Percentiles rank a stretch among this genome's conserved stretches.
phyloP scores from a whole-genome alignment of 164 flowering plant species.

The Houttuynia cordata region DNA sequence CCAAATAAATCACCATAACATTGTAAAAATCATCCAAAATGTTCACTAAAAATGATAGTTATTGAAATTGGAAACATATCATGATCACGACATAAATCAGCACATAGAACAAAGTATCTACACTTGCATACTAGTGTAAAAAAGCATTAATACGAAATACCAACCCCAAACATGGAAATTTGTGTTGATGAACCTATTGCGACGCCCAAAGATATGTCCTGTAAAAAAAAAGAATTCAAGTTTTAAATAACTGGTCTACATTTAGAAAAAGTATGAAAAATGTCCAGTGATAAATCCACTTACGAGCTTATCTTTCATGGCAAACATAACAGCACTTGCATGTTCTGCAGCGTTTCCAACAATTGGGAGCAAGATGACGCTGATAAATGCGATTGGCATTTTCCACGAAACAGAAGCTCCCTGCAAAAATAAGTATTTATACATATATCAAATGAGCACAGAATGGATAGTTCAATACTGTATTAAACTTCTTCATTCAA shows the following conservation, averaged over 20 bases:
- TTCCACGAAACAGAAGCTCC: constrained; percentile 55
- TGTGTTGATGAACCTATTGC: constrained; percentile 71
- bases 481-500: no score
- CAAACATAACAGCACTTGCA: constrained; percentile 76
- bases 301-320: constrained; percentile 74
- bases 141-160: not conserved
- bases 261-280: not conserved
- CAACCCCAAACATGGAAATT: constrained; percentile 63
- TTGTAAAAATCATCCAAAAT: no score
- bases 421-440: constrained; percentile 20
- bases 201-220: constrained; percentile 66
- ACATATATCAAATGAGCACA: no score
- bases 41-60: no score
- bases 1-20: no score
- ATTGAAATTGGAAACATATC: no score
- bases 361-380: constrained; percentile 65
- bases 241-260: not conserved
- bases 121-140: not conserved
- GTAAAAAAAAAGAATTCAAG: constrained; percentile 6
- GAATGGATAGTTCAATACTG: no score
- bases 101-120: no score
- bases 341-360: constrained; percentile 88
- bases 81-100: not conserved
- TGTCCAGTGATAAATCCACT: constrained; percentile 6
- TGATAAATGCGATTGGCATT: constrained; percentile 53